These are phyloP conservation scores for Chrysoporthe austroafricana DNA, from an alignment of 2,329 filamentous ascomycete genomes.

Conservation along the genomic window DNA sequence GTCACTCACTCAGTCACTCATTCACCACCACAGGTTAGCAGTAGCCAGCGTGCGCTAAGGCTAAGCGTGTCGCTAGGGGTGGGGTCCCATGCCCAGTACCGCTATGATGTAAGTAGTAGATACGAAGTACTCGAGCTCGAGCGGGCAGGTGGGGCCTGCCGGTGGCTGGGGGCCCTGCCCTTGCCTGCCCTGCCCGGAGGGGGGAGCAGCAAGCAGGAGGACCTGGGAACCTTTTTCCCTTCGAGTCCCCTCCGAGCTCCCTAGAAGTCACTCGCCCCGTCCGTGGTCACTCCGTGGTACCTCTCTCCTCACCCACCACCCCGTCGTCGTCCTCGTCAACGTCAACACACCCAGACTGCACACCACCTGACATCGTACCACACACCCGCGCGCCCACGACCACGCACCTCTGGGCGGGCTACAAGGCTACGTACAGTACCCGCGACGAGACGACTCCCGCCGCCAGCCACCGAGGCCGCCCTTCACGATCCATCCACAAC, in stretches of 20 bases:
- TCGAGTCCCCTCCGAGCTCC: not conserved
- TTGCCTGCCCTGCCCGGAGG: not conserved
- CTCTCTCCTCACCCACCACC: not conserved
- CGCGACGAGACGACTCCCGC: not conserved
- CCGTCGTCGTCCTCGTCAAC: not conserved
- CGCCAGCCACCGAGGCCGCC: not conserved
- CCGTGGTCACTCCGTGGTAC: constrained; percentile 5
- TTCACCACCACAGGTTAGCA: not conserved
- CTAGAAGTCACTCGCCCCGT: not conserved
- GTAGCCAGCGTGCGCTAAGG: not conserved
- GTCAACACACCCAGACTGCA: not conserved
- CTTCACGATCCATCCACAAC: not conserved
- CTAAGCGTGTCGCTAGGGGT: constrained; percentile 5
- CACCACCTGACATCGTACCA: constrained; percentile 1
- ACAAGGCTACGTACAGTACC: constrained; percentile 3
- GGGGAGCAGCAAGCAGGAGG: not conserved
- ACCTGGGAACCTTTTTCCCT: constrained; percentile 1
- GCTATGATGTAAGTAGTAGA: not conserved
- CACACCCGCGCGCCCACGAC: not conserved
- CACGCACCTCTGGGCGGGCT: not conserved
- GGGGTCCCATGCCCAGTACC: not conserved
- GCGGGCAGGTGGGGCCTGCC: constrained; percentile 2
- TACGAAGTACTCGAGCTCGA: constrained; percentile 1
- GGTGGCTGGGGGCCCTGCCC: constrained; percentile 6
- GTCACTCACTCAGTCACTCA: no score